Evolutionary conservation across 2,329 filamentous ascomycete genomes (phyloP).

Genomic region (Ilyonectria destructans): DNA sequence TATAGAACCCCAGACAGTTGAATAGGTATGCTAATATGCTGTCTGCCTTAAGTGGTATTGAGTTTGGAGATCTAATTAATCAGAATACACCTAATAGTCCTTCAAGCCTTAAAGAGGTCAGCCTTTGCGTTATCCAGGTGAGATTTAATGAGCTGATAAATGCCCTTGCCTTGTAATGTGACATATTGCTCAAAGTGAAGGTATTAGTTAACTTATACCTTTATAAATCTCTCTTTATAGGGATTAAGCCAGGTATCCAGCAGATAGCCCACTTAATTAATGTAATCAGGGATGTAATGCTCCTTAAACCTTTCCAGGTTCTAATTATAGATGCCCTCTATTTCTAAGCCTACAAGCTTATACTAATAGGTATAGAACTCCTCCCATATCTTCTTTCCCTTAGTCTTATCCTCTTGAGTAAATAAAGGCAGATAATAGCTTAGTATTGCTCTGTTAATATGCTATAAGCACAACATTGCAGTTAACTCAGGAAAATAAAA

Average conservation of each 20-base stretch:
- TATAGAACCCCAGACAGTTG: constrained; percentile 1
- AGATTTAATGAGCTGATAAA: constrained; percentile 22
- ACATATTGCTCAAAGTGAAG: constrained; percentile 38
- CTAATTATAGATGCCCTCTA: too few species aligned
- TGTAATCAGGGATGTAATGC: background rate
- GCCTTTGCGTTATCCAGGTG: constrained; percentile 32
- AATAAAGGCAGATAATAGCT: background rate
- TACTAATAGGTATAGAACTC: constrained; percentile 42
- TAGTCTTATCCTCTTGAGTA: background rate
- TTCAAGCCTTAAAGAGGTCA: constrained; percentile 40
- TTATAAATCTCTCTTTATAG: constrained; percentile 42
- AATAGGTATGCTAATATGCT: constrained; percentile 4
- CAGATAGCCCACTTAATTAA: constrained; percentile 33
- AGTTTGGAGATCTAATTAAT: constrained; percentile 15
- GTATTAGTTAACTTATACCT: constrained; percentile 39
- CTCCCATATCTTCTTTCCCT: constrained; percentile 25
- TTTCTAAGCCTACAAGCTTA: constrained; percentile 33
- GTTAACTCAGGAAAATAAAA: too few species aligned
- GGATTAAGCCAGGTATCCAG: constrained; percentile 30
- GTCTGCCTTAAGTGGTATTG: constrained; percentile 29
- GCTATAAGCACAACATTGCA: too few species aligned
- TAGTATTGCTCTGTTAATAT: background rate
- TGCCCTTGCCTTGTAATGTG: constrained; percentile 21
- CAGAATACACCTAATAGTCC: constrained; percentile 33
- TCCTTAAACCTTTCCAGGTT: too few species aligned